These are phyloP conservation scores for Peterozyma toletana DNA, from an alignment of 805 yeast species.

Conservation along the genomic window DNA sequence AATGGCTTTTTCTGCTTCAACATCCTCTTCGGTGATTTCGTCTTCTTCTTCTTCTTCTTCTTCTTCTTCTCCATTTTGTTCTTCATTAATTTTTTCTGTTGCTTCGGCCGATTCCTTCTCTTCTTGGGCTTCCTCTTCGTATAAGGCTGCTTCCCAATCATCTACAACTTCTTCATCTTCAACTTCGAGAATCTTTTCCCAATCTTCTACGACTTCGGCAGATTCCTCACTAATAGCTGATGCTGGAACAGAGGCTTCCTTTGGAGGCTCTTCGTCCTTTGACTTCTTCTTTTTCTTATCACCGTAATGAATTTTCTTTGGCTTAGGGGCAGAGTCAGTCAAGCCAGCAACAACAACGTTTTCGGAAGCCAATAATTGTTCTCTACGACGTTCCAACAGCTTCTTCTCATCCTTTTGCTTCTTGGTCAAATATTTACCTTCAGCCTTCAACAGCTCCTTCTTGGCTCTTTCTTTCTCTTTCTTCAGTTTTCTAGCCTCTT, in stretches of 20 bases:
- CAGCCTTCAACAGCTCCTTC: constrained; percentile 89
- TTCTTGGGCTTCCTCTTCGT: constrained; percentile 24
- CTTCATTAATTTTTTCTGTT: constrained; percentile 14
- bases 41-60: constrained; percentile 24
- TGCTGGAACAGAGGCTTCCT: constrained; percentile 27
- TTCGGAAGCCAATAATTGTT: constrained; percentile 70
- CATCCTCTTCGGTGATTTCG: constrained; percentile 16
- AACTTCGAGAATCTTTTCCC: constrained; percentile 69
- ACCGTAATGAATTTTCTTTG: constrained; percentile 65
- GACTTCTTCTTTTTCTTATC: constrained; percentile 56
- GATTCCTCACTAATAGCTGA: constrained; percentile 18
- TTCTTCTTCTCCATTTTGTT: constrained; percentile 21
- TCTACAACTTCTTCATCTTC: constrained; percentile 52
- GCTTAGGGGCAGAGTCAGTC: constrained; percentile 29
- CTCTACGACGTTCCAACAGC: constrained; percentile 80
- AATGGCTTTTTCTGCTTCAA: constrained; percentile 17
- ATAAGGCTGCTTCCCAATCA: constrained; percentile 40
- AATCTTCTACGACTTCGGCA: constrained; percentile 60
- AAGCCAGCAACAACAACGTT: constrained; percentile 73
- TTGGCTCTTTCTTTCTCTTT: constrained; percentile 83
- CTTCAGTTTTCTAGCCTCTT: constrained; percentile 58
- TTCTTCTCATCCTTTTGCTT: constrained; percentile 93
- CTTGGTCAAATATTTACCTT: constrained; percentile 89
- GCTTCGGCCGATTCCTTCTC: too few relatives aligned
- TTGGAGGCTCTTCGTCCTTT: constrained; percentile 21